A percentile compares a stretch with the other conserved stretches of the same genome.
phyloP scores from a whole-genome alignment of 345 rosid genomes.

The Lepidium africanum region DNA sequence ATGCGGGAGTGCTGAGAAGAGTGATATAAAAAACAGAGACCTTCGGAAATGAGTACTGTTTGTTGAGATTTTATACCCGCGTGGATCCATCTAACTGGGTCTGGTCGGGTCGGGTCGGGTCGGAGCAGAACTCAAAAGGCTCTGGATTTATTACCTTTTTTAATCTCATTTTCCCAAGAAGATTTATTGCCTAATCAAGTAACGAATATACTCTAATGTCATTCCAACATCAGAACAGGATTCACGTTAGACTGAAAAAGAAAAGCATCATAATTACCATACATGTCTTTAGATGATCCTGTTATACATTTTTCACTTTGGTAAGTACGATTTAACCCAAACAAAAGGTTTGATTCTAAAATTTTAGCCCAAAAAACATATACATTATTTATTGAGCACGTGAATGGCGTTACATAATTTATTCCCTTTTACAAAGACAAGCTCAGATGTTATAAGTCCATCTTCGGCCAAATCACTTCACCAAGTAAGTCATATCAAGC shows the following conservation, averaged over 20 bases:
- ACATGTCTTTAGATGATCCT: too few species aligned
- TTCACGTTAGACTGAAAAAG: neutral
- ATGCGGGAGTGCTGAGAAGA: neutral
- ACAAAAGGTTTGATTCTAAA: too few species aligned
- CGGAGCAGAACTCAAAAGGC: neutral
- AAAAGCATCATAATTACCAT: neutral
- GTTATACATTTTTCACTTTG: too few species aligned
- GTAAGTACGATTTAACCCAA: too few species aligned
- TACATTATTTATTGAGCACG: neutral
- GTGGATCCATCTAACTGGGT: neutral
- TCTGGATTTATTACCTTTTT: neutral
- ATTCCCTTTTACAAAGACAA: neutral
- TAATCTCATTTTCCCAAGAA: neutral
- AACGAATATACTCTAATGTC: neutral
- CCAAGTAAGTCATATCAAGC: neutral
- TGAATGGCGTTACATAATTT: neutral
- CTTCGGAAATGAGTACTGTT: neutral
- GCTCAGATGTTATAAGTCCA: neutral
- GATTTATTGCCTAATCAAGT: slow-evolving; percentile 2
- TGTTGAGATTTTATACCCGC: neutral
- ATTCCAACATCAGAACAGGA: neutral
- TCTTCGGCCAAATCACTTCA: neutral
- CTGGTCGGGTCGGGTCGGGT: neutral
- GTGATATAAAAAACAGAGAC: neutral
- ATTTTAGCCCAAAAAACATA: neutral